Evolutionary conservation across 1,139 yeast genomes (phyloP).

Genomic region (Nakaseomyces sp.): DNA sequence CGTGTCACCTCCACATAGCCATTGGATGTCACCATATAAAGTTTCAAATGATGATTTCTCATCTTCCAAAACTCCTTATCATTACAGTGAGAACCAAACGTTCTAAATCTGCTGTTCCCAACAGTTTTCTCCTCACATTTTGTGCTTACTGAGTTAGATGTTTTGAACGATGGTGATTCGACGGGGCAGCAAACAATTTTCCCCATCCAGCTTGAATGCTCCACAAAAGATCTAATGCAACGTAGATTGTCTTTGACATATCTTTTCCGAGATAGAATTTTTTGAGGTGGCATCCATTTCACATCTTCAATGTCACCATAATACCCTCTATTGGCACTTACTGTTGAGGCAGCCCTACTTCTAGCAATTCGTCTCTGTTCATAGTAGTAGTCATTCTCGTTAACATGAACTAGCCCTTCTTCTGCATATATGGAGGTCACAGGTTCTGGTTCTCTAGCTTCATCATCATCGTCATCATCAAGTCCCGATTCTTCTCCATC

Average conservation of each 20-base stretch:
- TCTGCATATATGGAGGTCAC: slow-evolving; percentile 6
- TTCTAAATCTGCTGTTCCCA: slow-evolving; percentile 7
- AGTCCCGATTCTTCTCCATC: slow-evolving; percentile 10
- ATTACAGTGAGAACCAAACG: neutral
- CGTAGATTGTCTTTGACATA: slow-evolving; percentile 46
- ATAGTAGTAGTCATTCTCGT: slow-evolving; percentile 34
- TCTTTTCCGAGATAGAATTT: slow-evolving; percentile 37
- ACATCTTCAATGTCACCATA: slow-evolving; percentile 27
- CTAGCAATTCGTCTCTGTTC: slow-evolving; percentile 14
- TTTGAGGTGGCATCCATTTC: slow-evolving; percentile 46
- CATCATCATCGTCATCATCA: slow-evolving; percentile 11
- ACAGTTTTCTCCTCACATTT: slow-evolving; percentile 6
- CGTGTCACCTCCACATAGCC: slow-evolving; percentile 6
- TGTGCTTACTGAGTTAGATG: slow-evolving; percentile 16
- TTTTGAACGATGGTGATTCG: slow-evolving; percentile 22
- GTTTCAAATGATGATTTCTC: slow-evolving; percentile 10
- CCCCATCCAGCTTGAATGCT: slow-evolving; percentile 49
- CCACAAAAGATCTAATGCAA: slow-evolving; percentile 47
- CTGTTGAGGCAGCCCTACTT: slow-evolving; percentile 19
- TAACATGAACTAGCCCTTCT: slow-evolving; percentile 28
- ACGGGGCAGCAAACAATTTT: slow-evolving; percentile 41
- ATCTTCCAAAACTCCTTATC: slow-evolving; percentile 10
- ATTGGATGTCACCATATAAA: neutral
- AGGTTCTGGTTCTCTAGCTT: slow-evolving; percentile 3
- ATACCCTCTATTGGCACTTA: slow-evolving; percentile 19